Percentiles rank a stretch among this genome's conserved stretches.
phyloP scores from a whole-genome alignment of 1,284 basidiomycete genomes.

The Filobasidium uniguttulatum region DNA sequence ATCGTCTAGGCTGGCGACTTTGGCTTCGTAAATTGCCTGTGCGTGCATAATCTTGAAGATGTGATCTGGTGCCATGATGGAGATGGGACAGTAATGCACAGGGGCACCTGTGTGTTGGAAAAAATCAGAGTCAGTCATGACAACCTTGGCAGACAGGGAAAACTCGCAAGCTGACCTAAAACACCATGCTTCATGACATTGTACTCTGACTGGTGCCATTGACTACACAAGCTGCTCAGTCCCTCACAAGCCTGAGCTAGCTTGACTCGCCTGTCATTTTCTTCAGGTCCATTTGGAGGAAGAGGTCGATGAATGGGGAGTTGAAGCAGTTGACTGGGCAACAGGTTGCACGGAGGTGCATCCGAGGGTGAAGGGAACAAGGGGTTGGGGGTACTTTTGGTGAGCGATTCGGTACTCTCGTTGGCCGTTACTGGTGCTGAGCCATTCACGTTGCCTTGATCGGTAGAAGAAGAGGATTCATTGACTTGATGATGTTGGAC shows the following conservation, averaged over 20 bases:
- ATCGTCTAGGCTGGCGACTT: conserved; percentile 14
- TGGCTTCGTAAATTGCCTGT: conserved; percentile 42
- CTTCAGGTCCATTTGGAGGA: conserved; percentile 3
- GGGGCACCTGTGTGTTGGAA: conserved; percentile 18
- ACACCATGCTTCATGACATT: conserved; percentile 60
- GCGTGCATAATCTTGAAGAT: conserved; percentile 48
- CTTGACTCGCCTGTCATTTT: conserved; percentile 1
- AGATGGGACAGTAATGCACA: conserved; percentile 52
- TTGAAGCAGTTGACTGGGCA: background rate
- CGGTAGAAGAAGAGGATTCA: too few species aligned
- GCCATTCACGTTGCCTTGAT: too few species aligned
- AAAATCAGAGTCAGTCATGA: conserved; percentile 2
- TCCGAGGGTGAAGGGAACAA: background rate
- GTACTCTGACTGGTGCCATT: conserved; percentile 68
- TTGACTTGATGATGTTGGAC: too few species aligned
- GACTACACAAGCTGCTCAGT: conserved; percentile 32
- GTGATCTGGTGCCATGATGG: conserved; percentile 52
- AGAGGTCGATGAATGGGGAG: background rate
- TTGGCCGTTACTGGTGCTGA: too few species aligned
- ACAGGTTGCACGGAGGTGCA: too few species aligned
- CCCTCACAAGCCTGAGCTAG: conserved; percentile 7
- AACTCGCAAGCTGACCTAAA: conserved; percentile 40
- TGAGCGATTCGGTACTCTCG: too few species aligned
- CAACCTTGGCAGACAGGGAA: too few species aligned
- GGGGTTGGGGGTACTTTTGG: background rate